Base-by-base conservation (phyloP, 1,284 basidiomycete species). In the Butyriboletus appendiculatus region DNA sequence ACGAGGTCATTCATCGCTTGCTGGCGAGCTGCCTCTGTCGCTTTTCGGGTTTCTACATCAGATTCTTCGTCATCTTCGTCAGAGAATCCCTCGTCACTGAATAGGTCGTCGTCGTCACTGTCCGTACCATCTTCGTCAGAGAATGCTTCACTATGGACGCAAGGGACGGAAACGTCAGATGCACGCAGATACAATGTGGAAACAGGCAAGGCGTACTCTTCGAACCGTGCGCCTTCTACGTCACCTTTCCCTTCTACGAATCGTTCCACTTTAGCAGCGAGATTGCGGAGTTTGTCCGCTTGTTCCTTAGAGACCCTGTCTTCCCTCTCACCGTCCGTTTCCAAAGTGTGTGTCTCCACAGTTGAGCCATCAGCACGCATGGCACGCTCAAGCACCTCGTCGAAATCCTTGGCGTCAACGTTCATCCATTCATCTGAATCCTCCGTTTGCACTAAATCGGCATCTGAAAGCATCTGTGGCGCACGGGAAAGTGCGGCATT, bases 171-270 rank as follows among this genome's bases (percentile, higher is more conserved):
- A 45, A 32, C 50, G 37, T 60, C 37, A 56, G 42, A 37, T 50
- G 46, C 32, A 50, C 43, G 24, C 57, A 48, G 50, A 34, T 18
- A 32, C 6, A 18, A 32, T 22, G 40, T 24, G 40, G 22, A 48
- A 50, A 26, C n/a, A 34, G 32, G 30, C 39, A 11, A 75, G 28
- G 30, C 90, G 65, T 72, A 96, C 94, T 96, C 94, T 47, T 88
- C 84, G 64, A 98, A 96, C 57, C 79, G 73, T 0, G 93, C 95
- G 2, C 95, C 95, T 61, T 93, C 87, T 6, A 96, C 58, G 59
- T 91, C 88, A 6, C 95, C 95, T 67, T 94, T 75, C 2, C 90
- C 93, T 61, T 94, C 87, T 2, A 98, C 84, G 67, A 98, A 98
- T 30, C 79, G 77, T 64, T 92, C 87, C 0, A 98, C 91, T 69